Conservation (phyloP, 345 rosid genomes). For the Salix suchowensis region DNA sequence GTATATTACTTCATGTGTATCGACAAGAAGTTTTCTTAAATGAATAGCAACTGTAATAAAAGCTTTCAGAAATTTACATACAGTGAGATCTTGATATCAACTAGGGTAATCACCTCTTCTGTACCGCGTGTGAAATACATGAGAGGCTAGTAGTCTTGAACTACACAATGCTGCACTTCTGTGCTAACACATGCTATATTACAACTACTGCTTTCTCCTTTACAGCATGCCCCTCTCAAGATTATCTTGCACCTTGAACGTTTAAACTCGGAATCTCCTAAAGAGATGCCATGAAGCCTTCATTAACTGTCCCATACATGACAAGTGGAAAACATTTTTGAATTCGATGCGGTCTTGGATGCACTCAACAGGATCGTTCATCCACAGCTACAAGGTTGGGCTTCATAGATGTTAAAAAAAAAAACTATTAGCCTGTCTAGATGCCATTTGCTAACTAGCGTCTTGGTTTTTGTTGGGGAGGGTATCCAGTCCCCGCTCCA, state of each 20-base stretch:
- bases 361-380: background rate
- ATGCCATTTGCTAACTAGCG: constrained; percentile 42
- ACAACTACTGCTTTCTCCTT: background rate
- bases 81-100: background rate
- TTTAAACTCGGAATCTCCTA: background rate
- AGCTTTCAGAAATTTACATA: background rate
- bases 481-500: constrained; percentile 77
- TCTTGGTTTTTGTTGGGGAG: constrained; percentile 83
- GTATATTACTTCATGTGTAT: background rate
- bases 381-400: background rate
- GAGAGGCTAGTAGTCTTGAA: background rate
- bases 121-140: background rate
- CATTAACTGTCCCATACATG: background rate
- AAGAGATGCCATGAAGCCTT: background rate
- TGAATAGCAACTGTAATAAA: background rate
- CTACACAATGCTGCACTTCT: background rate
- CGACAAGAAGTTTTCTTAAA: background rate
- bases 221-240: background rate
- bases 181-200: background rate
- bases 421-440: background rate
- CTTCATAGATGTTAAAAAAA: background rate
- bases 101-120: background rate
- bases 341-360: background rate
- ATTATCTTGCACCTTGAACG: background rate
- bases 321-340: background rate